Conservation (phyloP, 2,329 filamentous ascomycete genomes). For the Cytospora paraplurivora region DNA sequence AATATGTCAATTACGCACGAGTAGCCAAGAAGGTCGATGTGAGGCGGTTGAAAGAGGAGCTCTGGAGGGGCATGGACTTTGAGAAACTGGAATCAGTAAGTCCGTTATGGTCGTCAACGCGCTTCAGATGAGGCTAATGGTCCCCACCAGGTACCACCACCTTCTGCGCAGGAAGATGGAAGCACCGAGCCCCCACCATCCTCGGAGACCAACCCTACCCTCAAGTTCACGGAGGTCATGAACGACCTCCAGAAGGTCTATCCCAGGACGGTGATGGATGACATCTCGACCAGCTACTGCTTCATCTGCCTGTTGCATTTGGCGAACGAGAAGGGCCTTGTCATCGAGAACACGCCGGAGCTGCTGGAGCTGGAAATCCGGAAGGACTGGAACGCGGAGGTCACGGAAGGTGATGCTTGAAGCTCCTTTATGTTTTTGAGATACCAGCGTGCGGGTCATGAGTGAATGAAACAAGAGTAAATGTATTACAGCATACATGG, state of each 20-base stretch:
- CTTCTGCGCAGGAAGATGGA: constrained; percentile 38
- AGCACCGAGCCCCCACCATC: constrained; percentile 32
- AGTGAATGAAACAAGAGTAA: neutral
- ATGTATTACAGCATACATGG: neutral
- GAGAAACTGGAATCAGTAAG: constrained; percentile 53
- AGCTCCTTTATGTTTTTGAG: neutral
- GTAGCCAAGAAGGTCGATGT: constrained; percentile 74
- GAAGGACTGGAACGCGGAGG: constrained; percentile 64
- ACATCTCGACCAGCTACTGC: constrained; percentile 91
- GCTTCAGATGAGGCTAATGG: neutral
- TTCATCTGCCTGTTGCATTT: constrained; percentile 93
- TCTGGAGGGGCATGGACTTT: constrained; percentile 68
- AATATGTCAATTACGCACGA: constrained; percentile 71
- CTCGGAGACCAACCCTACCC: constrained; percentile 49
- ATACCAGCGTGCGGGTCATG: constrained; percentile 1
- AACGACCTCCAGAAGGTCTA: constrained; percentile 86
- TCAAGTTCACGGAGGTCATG: constrained; percentile 92
- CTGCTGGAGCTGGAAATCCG: constrained; percentile 62
- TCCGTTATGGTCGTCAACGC: neutral
- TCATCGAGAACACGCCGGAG: constrained; percentile 66
- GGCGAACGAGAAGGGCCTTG: constrained; percentile 88
- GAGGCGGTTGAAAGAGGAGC: constrained; percentile 67
- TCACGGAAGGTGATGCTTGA: constrained; percentile 43
- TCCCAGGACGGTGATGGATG: constrained; percentile 79
- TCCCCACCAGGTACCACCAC: constrained; percentile 37